These are phyloP conservation scores for Arabis alpina DNA, from an alignment of 345 rosid species.

Conservation along the genomic window DNA sequence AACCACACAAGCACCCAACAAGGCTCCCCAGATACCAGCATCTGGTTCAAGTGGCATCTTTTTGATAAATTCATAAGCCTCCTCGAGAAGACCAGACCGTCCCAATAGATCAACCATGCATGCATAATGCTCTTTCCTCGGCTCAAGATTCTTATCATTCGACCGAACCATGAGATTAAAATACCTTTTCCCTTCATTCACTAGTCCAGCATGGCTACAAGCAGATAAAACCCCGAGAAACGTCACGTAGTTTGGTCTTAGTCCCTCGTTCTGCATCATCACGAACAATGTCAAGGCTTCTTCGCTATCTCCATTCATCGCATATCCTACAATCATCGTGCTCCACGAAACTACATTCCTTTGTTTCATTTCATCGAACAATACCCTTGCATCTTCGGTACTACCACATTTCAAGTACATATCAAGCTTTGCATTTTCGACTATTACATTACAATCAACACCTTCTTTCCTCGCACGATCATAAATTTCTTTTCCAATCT, in stretches of 20 bases:
- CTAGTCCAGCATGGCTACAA: constrained; percentile 57
- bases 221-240: constrained; percentile 53
- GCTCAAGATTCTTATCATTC: constrained; percentile 44
- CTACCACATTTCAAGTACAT: constrained; percentile 58
- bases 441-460: constrained; percentile 47
- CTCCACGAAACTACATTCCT: constrained; percentile 60
- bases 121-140: constrained; percentile 55
- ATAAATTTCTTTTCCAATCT: constrained; percentile 48
- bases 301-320: constrained; percentile 52
- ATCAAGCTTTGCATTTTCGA: constrained; percentile 55
- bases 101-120: constrained; percentile 60
- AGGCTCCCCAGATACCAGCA: constrained; percentile 53
- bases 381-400: constrained; percentile 40
- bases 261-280: constrained; percentile 45
- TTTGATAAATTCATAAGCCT: constrained; percentile 50
- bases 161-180: constrained; percentile 44
- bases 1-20: constrained; percentile 55
- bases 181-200: constrained; percentile 44
- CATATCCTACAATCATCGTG: constrained; percentile 54
- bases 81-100: constrained; percentile 48
- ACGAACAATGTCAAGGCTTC: constrained; percentile 50
- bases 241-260: constrained; percentile 50
- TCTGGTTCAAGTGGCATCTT: constrained; percentile 55
- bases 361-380: constrained; percentile 44
- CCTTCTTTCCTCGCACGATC: constrained; percentile 36